Evolutionary conservation across 805 yeast species (phyloP).

Genomic region (Lachancea sp.): DNA sequence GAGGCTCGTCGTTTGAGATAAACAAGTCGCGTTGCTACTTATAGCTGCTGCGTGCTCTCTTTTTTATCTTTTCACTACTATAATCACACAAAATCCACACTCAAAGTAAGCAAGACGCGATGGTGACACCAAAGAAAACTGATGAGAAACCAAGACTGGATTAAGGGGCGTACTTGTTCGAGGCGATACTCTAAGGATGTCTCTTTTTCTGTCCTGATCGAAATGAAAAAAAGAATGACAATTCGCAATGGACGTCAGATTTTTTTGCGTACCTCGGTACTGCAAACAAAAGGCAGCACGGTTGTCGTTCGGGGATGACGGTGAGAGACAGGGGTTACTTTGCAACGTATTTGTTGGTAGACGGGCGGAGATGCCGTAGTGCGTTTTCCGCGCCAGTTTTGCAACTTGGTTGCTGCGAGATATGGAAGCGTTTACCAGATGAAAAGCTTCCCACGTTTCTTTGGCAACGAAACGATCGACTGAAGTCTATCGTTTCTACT

Average conservation of each 20-base stretch:
- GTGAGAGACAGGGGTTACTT: conserved; percentile 56
- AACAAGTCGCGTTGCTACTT: conserved; percentile 12
- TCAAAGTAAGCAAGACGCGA: neutral
- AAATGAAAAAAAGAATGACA: neutral
- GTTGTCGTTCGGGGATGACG: conserved; percentile 3
- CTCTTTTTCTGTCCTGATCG: too few species aligned
- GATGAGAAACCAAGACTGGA: neutral
- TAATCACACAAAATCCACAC: neutral
- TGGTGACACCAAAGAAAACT: too few species aligned
- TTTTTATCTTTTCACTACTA: conserved; percentile 1
- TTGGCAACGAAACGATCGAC: conserved; percentile 6
- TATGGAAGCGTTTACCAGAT: neutral
- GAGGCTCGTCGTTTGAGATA: conserved; percentile 96
- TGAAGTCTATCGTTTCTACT: conserved; percentile 9
- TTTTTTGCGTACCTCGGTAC: conserved; percentile 1
- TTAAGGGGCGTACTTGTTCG: too few species aligned
- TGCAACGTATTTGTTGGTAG: neutral
- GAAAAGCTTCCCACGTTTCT: neutral
- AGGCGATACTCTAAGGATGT: too few species aligned
- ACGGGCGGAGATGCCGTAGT: neutral
- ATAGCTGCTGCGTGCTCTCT: neutral
- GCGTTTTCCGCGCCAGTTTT: neutral
- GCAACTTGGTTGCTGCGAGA: neutral
- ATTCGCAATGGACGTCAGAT: conserved; percentile 8
- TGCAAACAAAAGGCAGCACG: conserved; percentile 4